phyloP scores from a whole-genome alignment of 1,139 yeast species.

The Petasospora rhodanensis region DNA sequence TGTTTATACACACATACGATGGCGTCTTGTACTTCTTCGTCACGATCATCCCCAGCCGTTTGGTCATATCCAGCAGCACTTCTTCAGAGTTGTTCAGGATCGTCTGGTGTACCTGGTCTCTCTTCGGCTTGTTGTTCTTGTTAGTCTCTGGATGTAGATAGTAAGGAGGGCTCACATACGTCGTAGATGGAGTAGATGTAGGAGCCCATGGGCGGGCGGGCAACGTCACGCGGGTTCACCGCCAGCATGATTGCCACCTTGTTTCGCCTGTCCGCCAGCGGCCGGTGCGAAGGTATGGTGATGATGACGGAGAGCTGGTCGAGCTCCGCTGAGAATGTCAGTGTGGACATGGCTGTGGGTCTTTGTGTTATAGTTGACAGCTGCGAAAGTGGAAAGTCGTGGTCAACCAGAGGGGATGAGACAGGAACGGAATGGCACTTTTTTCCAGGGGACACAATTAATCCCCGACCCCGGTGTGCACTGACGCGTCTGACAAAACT shows the following conservation, averaged over 20 bases:
- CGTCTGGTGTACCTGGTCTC: constrained; percentile 25
- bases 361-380: no score
- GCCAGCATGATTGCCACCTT: constrained; percentile 31
- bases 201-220: constrained; percentile 28
- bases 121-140: constrained; percentile 4
- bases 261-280: constrained; percentile 19
- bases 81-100: constrained; percentile 34
- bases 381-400: no score
- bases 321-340: constrained; percentile 14
- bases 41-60: constrained; percentile 31
- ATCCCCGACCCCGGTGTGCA: no score
- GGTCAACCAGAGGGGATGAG: no score
- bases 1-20: constrained; percentile 34
- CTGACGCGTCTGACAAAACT: no score
- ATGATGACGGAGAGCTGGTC: constrained; percentile 28
- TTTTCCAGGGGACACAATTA: no score
- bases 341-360: not conserved
- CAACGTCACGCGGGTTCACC: constrained; percentile 27
- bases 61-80: constrained; percentile 31
- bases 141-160: not conserved
- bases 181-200: constrained; percentile 20
- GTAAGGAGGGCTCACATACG: constrained; percentile 3
- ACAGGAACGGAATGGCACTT: no score
- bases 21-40: constrained; percentile 33
- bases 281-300: constrained; percentile 20